Conservation (phyloP, 108 stramenopile species). For the Pelagomonas calceolata region DNA sequence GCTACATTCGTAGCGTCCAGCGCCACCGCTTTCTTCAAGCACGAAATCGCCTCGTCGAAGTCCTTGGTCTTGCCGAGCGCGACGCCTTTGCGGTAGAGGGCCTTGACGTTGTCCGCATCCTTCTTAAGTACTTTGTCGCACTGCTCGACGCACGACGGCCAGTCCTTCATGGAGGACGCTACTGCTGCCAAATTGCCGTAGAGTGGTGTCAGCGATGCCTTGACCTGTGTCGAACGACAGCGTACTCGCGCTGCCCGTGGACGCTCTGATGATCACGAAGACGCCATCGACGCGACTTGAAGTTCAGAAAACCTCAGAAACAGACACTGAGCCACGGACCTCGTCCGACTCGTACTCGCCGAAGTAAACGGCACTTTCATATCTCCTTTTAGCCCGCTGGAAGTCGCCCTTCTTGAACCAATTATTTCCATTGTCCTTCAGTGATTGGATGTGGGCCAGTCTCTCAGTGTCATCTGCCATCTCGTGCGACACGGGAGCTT, state of each 20-base stretch:
- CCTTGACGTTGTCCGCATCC: conserved; percentile 6
- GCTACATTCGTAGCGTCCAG: not conserved
- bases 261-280: no score
- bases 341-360: conserved; percentile 3
- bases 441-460: not conserved
- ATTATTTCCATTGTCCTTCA: not conserved
- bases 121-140: not conserved
- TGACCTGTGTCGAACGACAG: no score
- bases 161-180: conserved; percentile 10
- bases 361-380: not conserved
- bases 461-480: not conserved
- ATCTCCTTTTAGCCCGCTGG: not conserved
- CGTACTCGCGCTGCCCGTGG: no score
- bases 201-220: not conserved
- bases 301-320: no score
- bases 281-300: no score
- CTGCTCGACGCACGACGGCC: not conserved
- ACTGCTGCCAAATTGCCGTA: not conserved
- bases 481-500: not conserved
- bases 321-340: no score
- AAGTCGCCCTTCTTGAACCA: not conserved
- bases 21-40: not conserved
- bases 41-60: not conserved
- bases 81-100: conserved; percentile 6
- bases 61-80: conserved; percentile 6